phyloP scores from a whole-genome alignment of 2,329 filamentous ascomycete species.

The Moelleriella libera region DNA sequence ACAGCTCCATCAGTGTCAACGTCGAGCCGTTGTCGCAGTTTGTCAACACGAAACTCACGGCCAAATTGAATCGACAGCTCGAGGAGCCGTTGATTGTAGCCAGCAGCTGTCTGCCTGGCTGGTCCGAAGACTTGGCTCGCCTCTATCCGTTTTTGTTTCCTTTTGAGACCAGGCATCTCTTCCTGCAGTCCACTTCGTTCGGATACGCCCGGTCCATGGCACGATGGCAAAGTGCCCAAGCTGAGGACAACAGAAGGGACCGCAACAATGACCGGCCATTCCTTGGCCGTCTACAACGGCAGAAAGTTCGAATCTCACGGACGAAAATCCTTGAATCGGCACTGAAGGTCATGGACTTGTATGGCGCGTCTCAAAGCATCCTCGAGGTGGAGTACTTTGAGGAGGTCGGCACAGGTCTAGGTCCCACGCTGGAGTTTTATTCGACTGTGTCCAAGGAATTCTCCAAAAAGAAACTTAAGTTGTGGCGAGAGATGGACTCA shows the following conservation, averaged over 20 bases:
- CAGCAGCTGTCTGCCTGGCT: conserved; percentile 87
- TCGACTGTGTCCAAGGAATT: conserved; percentile 96
- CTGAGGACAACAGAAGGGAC: conserved; percentile 62
- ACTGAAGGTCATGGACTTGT: conserved; percentile 96
- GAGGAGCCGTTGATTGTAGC: conserved; percentile 95
- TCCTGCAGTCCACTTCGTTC: conserved; percentile 95
- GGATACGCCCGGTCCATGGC: conserved; percentile 96
- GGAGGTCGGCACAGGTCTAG: conserved; percentile 90
- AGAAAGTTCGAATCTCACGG: conserved; percentile 95
- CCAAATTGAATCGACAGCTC: conserved; percentile 90
- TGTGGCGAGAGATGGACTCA: conserved; percentile 87
- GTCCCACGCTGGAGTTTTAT: conserved; percentile 94
- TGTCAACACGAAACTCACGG: conserved; percentile 95
- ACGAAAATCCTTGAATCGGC: conserved; percentile 93
- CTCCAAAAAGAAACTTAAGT: conserved; percentile 88
- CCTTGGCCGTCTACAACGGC: conserved; percentile 78
- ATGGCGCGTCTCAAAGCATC: conserved; percentile 90
- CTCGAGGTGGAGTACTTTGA: conserved; percentile 98
- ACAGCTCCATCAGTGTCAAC: conserved; percentile 54
- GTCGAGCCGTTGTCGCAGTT: conserved; percentile 83
- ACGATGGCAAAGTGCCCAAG: conserved; percentile 87
- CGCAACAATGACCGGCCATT: conserved; percentile 84
- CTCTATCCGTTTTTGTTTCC: conserved; percentile 95
- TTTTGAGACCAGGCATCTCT: conserved; percentile 92
- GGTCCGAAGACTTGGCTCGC: conserved; percentile 89